These are phyloP conservation scores for Penicillium canariense DNA, from an alignment of 495 filamentous ascomycete species.

Conservation along the genomic window DNA sequence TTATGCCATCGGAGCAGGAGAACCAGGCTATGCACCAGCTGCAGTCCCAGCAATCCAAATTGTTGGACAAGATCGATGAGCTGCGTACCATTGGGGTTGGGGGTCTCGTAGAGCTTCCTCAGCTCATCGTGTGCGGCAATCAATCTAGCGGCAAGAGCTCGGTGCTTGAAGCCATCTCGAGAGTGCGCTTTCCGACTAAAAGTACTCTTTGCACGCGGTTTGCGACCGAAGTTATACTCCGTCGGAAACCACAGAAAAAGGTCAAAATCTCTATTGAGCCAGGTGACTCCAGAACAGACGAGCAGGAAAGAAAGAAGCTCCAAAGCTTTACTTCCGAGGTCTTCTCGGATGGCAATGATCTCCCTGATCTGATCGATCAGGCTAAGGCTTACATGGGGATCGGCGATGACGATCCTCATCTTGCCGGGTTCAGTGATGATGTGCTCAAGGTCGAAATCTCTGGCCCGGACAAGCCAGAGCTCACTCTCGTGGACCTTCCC, in stretches of 20 bases:
- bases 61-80: slow-evolving; percentile 5
- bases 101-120: slow-evolving; percentile 33
- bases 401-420: background rate
- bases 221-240: slow-evolving; percentile 31
- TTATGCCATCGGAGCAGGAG: background rate
- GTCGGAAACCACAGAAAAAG: slow-evolving; percentile 19
- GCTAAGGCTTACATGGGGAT: slow-evolving; percentile 51
- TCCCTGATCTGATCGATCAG: slow-evolving; percentile 42
- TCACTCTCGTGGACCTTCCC: slow-evolving; percentile 67
- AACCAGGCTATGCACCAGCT: slow-evolving; percentile 4
- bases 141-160: slow-evolving; percentile 62
- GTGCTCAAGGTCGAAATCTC: slow-evolving; percentile 62
- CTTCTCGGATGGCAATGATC: slow-evolving; percentile 26
- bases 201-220: slow-evolving; percentile 33
- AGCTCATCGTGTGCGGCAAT: slow-evolving; percentile 60
- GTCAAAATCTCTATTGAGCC: slow-evolving; percentile 48
- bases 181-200: slow-evolving; percentile 29
- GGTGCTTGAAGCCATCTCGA: slow-evolving; percentile 43
- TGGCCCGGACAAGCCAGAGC: slow-evolving; percentile 57
- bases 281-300: slow-evolving; percentile 18
- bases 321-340: slow-evolving; percentile 13
- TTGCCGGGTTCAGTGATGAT: slow-evolving; percentile 51
- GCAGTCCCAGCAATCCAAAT: slow-evolving; percentile 22
- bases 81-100: slow-evolving; percentile 2
- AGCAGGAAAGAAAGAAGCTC: slow-evolving; percentile 13